These are phyloP conservation scores for Solanum dulcamara DNA, from an alignment of 257 asterid species.

Conservation along the genomic window DNA sequence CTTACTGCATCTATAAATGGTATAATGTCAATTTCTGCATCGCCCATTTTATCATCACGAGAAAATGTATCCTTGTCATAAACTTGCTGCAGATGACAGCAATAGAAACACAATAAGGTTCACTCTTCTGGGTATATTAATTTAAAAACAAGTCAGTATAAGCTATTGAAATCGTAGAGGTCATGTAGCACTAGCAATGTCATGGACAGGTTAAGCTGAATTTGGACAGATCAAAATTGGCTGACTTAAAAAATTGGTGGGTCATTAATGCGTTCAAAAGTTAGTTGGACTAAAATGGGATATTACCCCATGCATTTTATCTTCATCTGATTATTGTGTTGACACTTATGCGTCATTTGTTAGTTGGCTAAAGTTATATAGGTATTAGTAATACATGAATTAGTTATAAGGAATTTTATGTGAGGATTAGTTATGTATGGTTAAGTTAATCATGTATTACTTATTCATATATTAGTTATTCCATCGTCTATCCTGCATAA, in stretches of 20 bases:
- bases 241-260: background rate
- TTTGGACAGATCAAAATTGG: background rate
- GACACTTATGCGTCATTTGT: too few species aligned
- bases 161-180: background rate
- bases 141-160: background rate
- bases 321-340: too few species aligned
- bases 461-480: too few species aligned
- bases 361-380: too few species aligned
- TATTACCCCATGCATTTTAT: background rate
- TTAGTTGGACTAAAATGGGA: background rate
- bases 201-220: background rate
- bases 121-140: background rate
- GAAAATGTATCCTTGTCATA: constrained; percentile 50
- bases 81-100: constrained; percentile 35
- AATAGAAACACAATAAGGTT: background rate
- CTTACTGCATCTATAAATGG: constrained; percentile 29
- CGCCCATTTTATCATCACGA: constrained; percentile 73
- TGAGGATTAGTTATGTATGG: too few species aligned
- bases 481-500: too few species aligned
- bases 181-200: background rate
- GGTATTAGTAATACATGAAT: too few species aligned
- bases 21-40: constrained; percentile 49
- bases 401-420: too few species aligned
- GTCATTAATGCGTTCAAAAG: background rate
- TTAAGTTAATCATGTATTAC: too few species aligned